Evolutionary conservation across 352 stramenopile species (phyloP).

Genomic region (Globisporangium emineosum): DNA sequence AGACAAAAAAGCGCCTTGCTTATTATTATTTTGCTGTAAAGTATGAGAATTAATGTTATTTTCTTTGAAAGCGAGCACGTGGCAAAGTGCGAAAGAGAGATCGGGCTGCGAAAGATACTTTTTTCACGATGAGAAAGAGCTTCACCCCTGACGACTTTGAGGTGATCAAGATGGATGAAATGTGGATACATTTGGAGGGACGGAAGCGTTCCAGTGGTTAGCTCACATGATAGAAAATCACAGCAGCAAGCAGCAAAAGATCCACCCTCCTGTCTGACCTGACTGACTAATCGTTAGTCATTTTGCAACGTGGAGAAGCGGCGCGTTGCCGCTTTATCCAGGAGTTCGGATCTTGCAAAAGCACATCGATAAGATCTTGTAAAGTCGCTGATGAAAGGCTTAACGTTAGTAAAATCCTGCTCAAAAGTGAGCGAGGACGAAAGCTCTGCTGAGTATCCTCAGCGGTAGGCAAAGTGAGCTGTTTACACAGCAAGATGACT

Average conservation of each 20-base stretch:
- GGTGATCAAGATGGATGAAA: too few relatives aligned
- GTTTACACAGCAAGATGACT: neutral
- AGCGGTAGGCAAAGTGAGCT: neutral
- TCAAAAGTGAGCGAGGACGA: neutral
- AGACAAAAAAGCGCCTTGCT: neutral
- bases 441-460: neutral
- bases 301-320: neutral
- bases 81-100: too few relatives aligned
- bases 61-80: neutral
- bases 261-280: neutral
- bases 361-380: neutral
- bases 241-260: neutral
- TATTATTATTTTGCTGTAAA: constrained; percentile 9
- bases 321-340: neutral
- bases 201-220: too few relatives aligned
- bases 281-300: neutral
- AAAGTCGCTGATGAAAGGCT: neutral
- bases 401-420: neutral
- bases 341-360: neutral
- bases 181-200: neutral
- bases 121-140: neutral
- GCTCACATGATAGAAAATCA: neutral
- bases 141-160: too few relatives aligned
- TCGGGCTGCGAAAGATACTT: neutral
- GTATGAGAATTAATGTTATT: constrained; percentile 8